Conservation (phyloP, 2,329 filamentous ascomycete genomes). For the Magnaporthiopsis poae region DNA sequence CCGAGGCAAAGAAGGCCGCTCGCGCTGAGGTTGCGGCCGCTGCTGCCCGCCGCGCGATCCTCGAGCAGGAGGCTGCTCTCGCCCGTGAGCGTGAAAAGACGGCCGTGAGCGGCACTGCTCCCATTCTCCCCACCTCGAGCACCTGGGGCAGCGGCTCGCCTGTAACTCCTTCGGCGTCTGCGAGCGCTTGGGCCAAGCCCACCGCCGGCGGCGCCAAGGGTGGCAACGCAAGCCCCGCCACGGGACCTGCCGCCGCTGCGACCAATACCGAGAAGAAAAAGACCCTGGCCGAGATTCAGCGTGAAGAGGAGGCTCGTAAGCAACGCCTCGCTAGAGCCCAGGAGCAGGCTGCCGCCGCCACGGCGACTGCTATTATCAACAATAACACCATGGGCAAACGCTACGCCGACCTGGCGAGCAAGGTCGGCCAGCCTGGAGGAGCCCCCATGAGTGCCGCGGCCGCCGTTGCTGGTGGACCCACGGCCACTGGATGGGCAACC, state of each 20-base stretch:
- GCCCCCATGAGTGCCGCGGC: constrained; percentile 21
- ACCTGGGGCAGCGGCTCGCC: constrained; percentile 82
- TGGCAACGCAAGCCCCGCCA: constrained; percentile 16
- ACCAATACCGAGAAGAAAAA: constrained; percentile 54
- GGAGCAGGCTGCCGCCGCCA: constrained; percentile 35
- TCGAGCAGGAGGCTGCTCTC: constrained; percentile 66
- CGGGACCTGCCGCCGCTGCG: constrained; percentile 21
- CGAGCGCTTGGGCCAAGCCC: constrained; percentile 63
- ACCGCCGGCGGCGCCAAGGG: constrained; percentile 31
- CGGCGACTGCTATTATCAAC: constrained; percentile 24
- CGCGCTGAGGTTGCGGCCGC: constrained; percentile 75
- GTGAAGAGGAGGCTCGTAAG: constrained; percentile 87
- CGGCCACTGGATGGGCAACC: constrained; percentile 71
- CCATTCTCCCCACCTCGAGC: constrained; percentile 75
- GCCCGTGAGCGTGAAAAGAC: constrained; percentile 52
- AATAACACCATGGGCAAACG: constrained; percentile 57
- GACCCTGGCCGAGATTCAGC: constrained; percentile 90
- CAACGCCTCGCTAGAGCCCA: constrained; percentile 47
- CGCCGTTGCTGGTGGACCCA: constrained; percentile 34
- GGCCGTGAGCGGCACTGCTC: constrained; percentile 51
- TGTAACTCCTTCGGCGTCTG: constrained; percentile 33
- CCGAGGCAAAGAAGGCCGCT: constrained; percentile 84
- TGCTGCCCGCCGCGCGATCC: constrained; percentile 63
- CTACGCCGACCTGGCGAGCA: constrained; percentile 88
- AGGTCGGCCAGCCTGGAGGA: constrained; percentile 31